These are phyloP conservation scores for Silene noctiflora DNA, from an alignment of 179 eudicot genomes.

Conservation along the genomic window DNA sequence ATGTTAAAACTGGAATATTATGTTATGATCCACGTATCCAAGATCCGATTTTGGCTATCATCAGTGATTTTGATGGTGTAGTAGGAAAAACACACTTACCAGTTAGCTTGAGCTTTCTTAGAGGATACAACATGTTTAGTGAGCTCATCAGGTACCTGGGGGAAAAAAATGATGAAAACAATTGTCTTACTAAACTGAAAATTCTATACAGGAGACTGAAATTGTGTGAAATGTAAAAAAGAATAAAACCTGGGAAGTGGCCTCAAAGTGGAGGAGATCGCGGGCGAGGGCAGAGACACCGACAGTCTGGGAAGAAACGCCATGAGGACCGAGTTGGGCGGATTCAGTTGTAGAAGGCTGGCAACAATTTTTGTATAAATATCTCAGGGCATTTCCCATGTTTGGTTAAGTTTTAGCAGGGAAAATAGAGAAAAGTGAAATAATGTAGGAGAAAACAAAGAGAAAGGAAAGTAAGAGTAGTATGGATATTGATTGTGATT, in stretches of 20 bases:
- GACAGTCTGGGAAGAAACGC: slow-evolving; percentile 42
- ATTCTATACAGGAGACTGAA: background rate
- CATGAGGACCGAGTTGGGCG: slow-evolving; percentile 53
- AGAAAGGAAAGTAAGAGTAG: slow-evolving; percentile 18
- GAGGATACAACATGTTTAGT: slow-evolving; percentile 76
- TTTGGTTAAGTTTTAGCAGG: background rate
- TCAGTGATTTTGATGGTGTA: background rate
- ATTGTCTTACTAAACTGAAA: background rate
- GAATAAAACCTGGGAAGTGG: slow-evolving; percentile 64
- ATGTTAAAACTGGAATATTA: background rate
- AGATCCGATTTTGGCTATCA: background rate
- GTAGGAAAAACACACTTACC: slow-evolving; percentile 36
- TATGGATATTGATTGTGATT: slow-evolving; percentile 4
- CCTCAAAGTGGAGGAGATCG: slow-evolving; percentile 76
- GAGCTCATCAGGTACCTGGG: slow-evolving; percentile 81
- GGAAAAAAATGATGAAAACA: slow-evolving; percentile 1
- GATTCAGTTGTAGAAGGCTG: slow-evolving; percentile 42
- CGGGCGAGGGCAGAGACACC: slow-evolving; percentile 76
- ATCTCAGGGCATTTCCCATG: slow-evolving; percentile 82
- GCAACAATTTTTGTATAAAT: slow-evolving; percentile 49
- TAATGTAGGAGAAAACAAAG: slow-evolving; percentile 25
- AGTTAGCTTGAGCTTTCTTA: slow-evolving; percentile 83
- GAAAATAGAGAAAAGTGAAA: background rate
- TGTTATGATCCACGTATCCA: slow-evolving; percentile 3
- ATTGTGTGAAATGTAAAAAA: background rate